Conservation (phyloP, 2,329 filamentous ascomycete genomes). For the Curvularia spicifera region DNA sequence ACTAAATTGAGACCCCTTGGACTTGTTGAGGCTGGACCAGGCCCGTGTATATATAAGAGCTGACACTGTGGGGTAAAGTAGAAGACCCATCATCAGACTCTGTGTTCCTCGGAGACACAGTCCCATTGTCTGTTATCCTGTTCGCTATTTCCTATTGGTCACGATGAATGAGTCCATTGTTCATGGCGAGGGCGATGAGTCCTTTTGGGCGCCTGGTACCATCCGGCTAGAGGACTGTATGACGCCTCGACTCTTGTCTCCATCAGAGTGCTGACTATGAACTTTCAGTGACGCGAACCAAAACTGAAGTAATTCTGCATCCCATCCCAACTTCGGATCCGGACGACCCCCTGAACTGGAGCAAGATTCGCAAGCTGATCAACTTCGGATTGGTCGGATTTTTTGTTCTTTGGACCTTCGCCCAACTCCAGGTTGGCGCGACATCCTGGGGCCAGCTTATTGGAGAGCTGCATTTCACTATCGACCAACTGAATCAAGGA, state of each 20-base stretch:
- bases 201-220: conserved; percentile 22
- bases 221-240: conserved; percentile 17
- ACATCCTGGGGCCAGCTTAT: conserved; percentile 54
- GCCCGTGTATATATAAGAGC: conserved; percentile 5
- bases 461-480: conserved; percentile 53
- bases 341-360: conserved; percentile 51
- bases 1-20: neutral
- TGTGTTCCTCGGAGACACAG: neutral
- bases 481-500: conserved; percentile 51
- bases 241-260: neutral
- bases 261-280: conserved; percentile 3
- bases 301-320: conserved; percentile 16
- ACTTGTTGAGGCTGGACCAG: neutral
- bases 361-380: conserved; percentile 48
- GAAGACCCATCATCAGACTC: neutral
- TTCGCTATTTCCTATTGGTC: neutral
- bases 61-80: neutral
- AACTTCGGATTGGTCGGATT: conserved; percentile 54
- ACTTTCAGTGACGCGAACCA: conserved; percentile 7
- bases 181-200: conserved; percentile 7
- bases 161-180: neutral
- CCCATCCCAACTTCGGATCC: conserved; percentile 20
- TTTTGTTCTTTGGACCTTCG: conserved; percentile 54
- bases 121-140: neutral
- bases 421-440: conserved; percentile 51